Evolutionary conservation across 257 asterid species (phyloP), one percentile per base, ranked within the genome.

Genomic region (Ballota nigra): DNA sequence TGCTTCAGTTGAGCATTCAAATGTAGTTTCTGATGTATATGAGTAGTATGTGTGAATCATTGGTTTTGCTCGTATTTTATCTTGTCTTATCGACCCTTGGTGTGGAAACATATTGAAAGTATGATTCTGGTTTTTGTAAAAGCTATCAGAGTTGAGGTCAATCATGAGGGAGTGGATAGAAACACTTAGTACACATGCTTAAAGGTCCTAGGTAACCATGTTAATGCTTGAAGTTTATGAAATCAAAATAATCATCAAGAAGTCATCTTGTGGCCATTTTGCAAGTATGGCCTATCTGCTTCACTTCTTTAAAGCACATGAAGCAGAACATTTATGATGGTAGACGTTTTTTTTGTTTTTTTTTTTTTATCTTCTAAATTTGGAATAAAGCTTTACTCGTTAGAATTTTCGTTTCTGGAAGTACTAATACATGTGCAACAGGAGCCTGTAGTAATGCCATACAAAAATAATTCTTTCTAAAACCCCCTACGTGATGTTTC

Each of bases 41-140:
- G 28, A 53, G 58, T 70, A 43, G 43, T 16, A 45, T 23, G 60
- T 31, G 70, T 60, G 68, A 71, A 23, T 58, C 58, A 26, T 63
- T 34, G 28, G 68, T 33, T 13, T 52, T 69, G 15, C 38, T 41
- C 40, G 45, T 66, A 66, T 68, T 23, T 2, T 52, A 51, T 72
- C 65, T 41, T 68, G 13, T 43, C 71, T 66, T 68, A 12, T 60
- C 38, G 33, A 57, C 55, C 36, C 24, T 38, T 73, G 77, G 24
- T 41, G 51, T 65, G 47, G 53, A 34, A 71, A 68, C 66, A 69
- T 72, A 73, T 71, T 72, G 51, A 26, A 64, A 29, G 52, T 43
- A 59, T 29, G 56, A 57, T 38, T 4, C 36, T 8, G 23, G 63
- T 53, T 67, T 55, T 49, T 29, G 22, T 55, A 28, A 72, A 70